phyloP scores from a whole-genome alignment of 2,329 filamentous ascomycete species.

The Colletotrichum nymphaeae region DNA sequence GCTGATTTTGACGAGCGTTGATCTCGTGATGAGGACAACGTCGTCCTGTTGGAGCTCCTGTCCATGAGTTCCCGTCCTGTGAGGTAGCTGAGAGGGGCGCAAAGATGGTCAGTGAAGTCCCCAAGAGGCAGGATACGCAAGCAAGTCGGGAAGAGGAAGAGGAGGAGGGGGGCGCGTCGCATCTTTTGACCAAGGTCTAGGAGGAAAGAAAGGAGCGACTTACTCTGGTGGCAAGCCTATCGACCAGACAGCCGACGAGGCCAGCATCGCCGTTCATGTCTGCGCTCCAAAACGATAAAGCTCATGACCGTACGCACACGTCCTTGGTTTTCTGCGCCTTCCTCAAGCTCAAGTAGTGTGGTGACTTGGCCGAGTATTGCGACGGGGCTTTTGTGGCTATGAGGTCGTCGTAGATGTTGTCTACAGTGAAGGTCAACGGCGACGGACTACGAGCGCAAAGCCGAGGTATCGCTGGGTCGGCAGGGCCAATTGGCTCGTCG shows the following conservation, averaged over 20 bases:
- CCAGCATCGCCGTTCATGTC: constrained; percentile 69
- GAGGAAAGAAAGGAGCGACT: constrained; percentile 34
- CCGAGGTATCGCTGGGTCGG: not conserved
- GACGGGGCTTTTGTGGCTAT: not conserved
- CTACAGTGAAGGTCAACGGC: not conserved
- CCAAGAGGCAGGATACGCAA: constrained; percentile 1
- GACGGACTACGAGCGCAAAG: not conserved
- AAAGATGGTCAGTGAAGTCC: constrained; percentile 15
- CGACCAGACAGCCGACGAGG: constrained; percentile 71
- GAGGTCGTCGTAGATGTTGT: not conserved
- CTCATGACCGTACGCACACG: constrained; percentile 28
- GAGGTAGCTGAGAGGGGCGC: constrained; percentile 63
- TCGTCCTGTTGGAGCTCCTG: constrained; percentile 71
- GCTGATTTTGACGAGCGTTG: constrained; percentile 71
- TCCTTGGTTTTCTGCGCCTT: not conserved
- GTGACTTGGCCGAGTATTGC: not conserved
- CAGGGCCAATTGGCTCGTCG: not conserved
- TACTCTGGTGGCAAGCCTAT: constrained; percentile 72
- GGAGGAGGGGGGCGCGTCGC: not conserved
- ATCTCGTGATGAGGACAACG: constrained; percentile 69
- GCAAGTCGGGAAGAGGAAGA: not conserved
- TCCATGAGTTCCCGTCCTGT: constrained; percentile 68
- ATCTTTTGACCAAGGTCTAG: not conserved
- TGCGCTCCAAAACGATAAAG: constrained; percentile 17
- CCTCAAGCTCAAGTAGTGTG: constrained; percentile 1